Evolutionary conservation across 768 basidiomycete species (phyloP), one percentile per base, ranked within the genome.

Genomic region (Amylocystis lapponica): DNA sequence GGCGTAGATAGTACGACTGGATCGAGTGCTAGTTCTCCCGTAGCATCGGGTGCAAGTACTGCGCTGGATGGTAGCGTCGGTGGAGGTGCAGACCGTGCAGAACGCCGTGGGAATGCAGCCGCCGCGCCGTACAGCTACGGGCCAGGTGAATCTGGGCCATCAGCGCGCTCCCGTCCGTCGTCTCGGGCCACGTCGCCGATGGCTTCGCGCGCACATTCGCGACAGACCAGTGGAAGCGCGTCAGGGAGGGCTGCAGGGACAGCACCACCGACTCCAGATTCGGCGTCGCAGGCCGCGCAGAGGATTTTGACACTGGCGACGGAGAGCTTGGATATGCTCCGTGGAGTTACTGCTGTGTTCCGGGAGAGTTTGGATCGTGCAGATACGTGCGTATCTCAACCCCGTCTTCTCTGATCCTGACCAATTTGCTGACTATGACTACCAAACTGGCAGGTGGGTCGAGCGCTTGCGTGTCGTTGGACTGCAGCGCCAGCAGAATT

Each of bases 301-400:
- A 69, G 85, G 39, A 82, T 95, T 16, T 60, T 95, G 51, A 79
- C 82, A 7, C 77, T 95, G 8, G 90, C 92, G 11, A 86, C 85
- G 12, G 93, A 95, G 68, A 92, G 90, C 57, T 57, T 95, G 62
- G 91, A 95, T 57, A 94, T 93, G 89, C 81, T 95, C 72, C 72
- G 83, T 22, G 80, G 86, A 22, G 88, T 93, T 22, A 88, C 88
- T n/a, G 74, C 78, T 4, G 88, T 94, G 19, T 85, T 94, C 47
- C 84, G 81, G 55, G 92, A 93, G 48, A 87, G 82, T 49, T 67
- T 94, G 61, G 90, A 93, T 59, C 71, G 83, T 42, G 92, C 91
- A 23, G 92, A 94, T 59, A 76, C 84, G 79, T 90, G 61, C 33
- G 82, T 76, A 7, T 12, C 49, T 30, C n/a, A n/a, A n/a, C n/a